phyloP scores from a whole-genome alignment of 2,329 filamentous ascomycete genomes.

The Clarireedia sp. region DNA sequence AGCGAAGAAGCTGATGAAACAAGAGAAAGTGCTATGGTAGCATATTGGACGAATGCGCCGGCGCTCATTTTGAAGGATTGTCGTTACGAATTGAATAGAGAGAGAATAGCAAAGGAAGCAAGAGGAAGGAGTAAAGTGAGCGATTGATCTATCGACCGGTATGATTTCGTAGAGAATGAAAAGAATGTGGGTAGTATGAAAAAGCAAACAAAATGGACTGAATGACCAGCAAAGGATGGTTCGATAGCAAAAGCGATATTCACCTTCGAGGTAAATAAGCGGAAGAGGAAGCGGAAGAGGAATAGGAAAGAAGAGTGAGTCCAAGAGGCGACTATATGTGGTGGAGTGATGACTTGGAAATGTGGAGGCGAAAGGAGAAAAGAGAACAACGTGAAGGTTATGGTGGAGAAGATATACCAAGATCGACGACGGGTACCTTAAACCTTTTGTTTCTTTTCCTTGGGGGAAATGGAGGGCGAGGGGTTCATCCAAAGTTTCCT shows the following conservation, averaged over 20 bases:
- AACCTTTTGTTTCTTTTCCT: too few species aligned
- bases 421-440: too few species aligned
- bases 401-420: too few species aligned
- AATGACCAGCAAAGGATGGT: neutral
- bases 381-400: too few species aligned
- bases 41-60: neutral
- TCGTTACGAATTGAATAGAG: neutral
- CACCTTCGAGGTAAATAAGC: too few species aligned
- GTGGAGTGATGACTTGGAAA: too few species aligned
- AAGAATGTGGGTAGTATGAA: neutral
- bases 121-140: neutral
- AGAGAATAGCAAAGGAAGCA: neutral
- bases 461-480: too few species aligned
- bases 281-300: too few species aligned
- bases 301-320: too few species aligned
- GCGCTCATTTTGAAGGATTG: neutral
- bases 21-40: neutral
- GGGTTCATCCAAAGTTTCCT: too few species aligned
- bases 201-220: neutral
- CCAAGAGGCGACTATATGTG: too few species aligned
- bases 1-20: neutral
- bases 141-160: neutral
- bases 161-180: neutral
- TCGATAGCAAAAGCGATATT: neutral
- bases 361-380: too few species aligned